Conservation (phyloP, 192 early-diverging fungal genomes). For the Coemansia sp. region DNA sequence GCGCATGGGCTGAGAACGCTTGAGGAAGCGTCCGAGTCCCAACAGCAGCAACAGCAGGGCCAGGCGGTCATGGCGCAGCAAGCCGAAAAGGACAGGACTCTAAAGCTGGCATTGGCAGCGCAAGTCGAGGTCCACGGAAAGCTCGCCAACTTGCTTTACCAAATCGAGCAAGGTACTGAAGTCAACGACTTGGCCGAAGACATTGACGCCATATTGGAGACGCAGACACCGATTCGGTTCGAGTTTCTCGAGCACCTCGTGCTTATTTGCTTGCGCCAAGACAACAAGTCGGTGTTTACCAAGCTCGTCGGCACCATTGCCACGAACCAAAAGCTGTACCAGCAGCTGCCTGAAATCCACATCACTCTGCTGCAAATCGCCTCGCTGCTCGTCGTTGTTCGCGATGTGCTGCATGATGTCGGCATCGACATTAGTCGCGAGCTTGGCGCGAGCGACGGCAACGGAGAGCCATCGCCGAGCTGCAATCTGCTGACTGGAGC, state of each 20-base stretch:
- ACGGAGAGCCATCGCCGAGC: neutral
- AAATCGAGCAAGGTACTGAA: constrained; percentile 9
- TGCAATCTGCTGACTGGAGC: constrained; percentile 1
- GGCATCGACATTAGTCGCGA: constrained; percentile 17
- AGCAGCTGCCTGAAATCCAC: constrained; percentile 46
- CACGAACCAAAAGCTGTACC: constrained; percentile 37
- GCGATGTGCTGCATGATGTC: constrained; percentile 18
- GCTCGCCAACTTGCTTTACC: constrained; percentile 20
- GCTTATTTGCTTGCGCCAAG: constrained; percentile 22
- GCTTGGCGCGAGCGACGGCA: neutral
- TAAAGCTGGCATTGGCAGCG: constrained; percentile 8
- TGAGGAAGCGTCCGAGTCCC: neutral
- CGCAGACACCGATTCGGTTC: constrained; percentile 31
- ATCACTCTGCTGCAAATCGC: constrained; percentile 35
- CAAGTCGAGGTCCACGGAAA: constrained; percentile 26
- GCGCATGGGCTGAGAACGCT: constrained; percentile 8
- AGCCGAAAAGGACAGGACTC: constrained; percentile 34
- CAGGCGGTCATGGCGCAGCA: constrained; percentile 17
- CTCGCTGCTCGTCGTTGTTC: constrained; percentile 28
- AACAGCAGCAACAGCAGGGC: neutral
- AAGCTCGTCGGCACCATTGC: constrained; percentile 23
- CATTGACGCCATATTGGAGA: constrained; percentile 23
- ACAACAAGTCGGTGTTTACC: constrained; percentile 21
- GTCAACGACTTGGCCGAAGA: constrained; percentile 10
- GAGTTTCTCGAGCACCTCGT: constrained; percentile 44